phyloP scores from a whole-genome alignment of 2,329 filamentous ascomycete genomes.

The Canariomyces notabilis region DNA sequence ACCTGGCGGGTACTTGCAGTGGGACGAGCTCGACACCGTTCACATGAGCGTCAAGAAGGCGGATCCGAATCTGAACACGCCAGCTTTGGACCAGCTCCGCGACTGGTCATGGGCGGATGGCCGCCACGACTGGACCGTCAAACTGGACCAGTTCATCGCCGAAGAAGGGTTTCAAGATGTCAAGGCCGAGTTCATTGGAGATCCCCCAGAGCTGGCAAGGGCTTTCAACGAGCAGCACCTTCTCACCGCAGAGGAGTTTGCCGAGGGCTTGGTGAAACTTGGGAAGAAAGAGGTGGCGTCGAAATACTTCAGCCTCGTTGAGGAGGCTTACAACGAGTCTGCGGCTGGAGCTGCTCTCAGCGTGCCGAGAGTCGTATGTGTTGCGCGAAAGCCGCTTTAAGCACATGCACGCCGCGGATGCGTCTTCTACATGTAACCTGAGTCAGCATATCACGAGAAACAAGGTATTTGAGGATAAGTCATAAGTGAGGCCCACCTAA shows the following conservation, averaged over 20 bases:
- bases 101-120: constrained; percentile 1
- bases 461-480: too few species aligned
- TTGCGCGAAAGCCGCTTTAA: background rate
- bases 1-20: constrained; percentile 6
- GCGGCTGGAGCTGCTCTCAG: background rate
- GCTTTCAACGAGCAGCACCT: constrained; percentile 3
- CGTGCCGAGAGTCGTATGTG: background rate
- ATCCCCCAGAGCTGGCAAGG: background rate
- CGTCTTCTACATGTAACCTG: background rate
- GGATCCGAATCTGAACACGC: background rate
- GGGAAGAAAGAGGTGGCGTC: background rate
- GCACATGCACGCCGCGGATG: too few species aligned
- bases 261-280: constrained; percentile 1
- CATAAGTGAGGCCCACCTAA: too few species aligned
- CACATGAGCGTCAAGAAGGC: constrained; percentile 2
- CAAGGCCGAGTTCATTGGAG: background rate
- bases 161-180: background rate
- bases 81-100: background rate
- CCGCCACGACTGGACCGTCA: background rate
- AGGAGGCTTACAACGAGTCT: background rate
- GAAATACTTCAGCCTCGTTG: background rate
- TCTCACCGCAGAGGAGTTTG: constrained; percentile 1
- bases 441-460: too few species aligned
- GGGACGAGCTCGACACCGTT: constrained; percentile 2
- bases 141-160: background rate